Base-by-base conservation (phyloP, 2,329 filamentous ascomycete species). In the Juglanconis oblonga region DNA sequence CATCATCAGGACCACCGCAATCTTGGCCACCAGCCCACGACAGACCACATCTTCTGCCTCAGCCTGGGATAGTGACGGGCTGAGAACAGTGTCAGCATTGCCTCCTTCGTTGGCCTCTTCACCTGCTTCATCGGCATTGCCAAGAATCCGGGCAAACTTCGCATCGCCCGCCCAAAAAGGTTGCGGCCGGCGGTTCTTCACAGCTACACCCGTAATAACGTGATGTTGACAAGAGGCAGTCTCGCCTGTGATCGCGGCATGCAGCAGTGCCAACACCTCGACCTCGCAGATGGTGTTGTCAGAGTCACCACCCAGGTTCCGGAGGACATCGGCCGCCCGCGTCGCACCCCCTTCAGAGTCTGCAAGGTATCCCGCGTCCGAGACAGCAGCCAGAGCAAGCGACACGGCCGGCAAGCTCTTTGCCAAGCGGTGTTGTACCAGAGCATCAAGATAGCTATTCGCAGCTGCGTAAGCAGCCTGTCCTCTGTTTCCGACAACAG, bases 81-180 rank as follows among this genome's bases (percentile, higher is more conserved):
- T 78, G 31, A 82, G 69, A 0, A 80, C 70, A 1, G 69, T 64
- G 32, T 58, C 64, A 1, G 62, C 60, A 9, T n/a, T 24, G 3
- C 7, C 10, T 8, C 64, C 65, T 8, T 70, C 67, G 11, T 73
- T 70, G 40, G 71, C 72, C 5, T 72, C 72, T 0, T 71, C 75
- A 10, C 74, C 73, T 0, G 72, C 74, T 10, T 69, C 71, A 47
- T 76, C 75, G 10, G 84, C 73, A 33, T 76, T 24, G 24, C 45
- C 45, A 5, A 11, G 45, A 11, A 48, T 48, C 9, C 45, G 72
- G 55, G 77, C 76, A 70, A 84, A 85, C 67, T 82, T 84, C 59
- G 77, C 79, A 54, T 86, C 83, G 2, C 74, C 68, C 4, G 76
- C 77, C 78, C 82, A 86, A 72, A 83, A 85, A 0, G 80, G 81